Evolutionary conservation across 2,329 filamentous ascomycete genomes (phyloP), one percentile per base, ranked within the genome.

Genomic region (Colletotrichum sp.): DNA sequence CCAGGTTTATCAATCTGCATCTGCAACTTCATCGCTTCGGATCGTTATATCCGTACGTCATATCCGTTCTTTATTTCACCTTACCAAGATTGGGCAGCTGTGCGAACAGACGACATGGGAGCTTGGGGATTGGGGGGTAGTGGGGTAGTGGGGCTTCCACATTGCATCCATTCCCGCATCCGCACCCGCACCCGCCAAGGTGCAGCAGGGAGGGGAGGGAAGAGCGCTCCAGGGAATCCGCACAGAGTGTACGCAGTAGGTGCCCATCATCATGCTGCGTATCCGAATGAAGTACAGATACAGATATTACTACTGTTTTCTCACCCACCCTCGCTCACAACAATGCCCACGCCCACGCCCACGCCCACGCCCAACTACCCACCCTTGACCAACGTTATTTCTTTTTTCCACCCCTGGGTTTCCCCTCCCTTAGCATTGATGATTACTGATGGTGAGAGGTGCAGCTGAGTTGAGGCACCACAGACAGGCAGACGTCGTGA

Each of bases 61-160:
- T 71, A 66, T 71, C 67, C 67, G 71, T 67, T 61, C 55, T 55
- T 68, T 60, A 34, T 9, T 9, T 30, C 48, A 63, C 65, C 71
- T 68, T 68, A 61, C 71, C 71, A 61, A 67, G 64, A 15, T 61
- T 68, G 36, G 71, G 34, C 52, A 73, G 64, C 71, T 73, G 71
- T 73, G 71, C 71, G 71, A 73, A 73, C 64, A 68, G 64, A 55
- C 65, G 57, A 55, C 61, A 65, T 65, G 61, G 32, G 24, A 36
- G 39, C 61, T 16, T 43, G 39, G 18, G 39, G 39, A 43, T 43
- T 43, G 18, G 39, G 18, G 28, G 18, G 8, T 6, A 18, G 36
- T 18, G 36, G 36, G 36, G 15, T 43, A 43, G 39, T 43, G 39
- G 18, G 39, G 61, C 64, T 57, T 68, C 48, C 30, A 67, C 63